Conservation (phyloP, 176 grass and related monocot genomes). For the Bonia amplexicaulis region DNA sequence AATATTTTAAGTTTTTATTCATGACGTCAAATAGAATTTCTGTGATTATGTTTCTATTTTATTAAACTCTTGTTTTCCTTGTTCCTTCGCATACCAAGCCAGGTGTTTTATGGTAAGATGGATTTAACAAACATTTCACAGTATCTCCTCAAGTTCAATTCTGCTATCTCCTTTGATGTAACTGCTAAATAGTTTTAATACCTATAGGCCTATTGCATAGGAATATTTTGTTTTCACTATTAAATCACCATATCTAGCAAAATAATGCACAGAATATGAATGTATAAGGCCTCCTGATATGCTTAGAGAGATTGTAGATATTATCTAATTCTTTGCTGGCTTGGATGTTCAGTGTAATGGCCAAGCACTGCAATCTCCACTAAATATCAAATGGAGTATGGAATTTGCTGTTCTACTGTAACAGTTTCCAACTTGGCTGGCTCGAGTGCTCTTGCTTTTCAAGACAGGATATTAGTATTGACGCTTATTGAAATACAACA, state of each 20-base stretch:
- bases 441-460: constrained; percentile 38
- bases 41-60: neutral
- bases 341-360: constrained; percentile 77
- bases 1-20: neutral
- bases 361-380: constrained; percentile 59
- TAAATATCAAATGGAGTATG: constrained; percentile 57
- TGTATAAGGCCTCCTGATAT: constrained; percentile 27
- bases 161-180: neutral
- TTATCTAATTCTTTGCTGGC: constrained; percentile 56
- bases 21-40: neutral
- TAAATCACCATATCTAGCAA: constrained; percentile 18
- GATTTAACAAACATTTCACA: neutral
- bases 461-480: constrained; percentile 34
- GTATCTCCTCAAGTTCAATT: neutral
- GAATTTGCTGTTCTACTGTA: constrained; percentile 54
- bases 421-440: constrained; percentile 47
- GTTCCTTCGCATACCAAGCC: neutral
- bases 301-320: constrained; percentile 28
- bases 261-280: neutral
- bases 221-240: constrained; percentile 10
- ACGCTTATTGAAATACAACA: constrained; percentile 2
- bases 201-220: neutral
- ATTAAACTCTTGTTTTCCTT: neutral
- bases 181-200: constrained; percentile 4
- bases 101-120: neutral